Base-by-base conservation (phyloP, 345 rosid species). In the rapeseed (Brassica napus) region DNA sequence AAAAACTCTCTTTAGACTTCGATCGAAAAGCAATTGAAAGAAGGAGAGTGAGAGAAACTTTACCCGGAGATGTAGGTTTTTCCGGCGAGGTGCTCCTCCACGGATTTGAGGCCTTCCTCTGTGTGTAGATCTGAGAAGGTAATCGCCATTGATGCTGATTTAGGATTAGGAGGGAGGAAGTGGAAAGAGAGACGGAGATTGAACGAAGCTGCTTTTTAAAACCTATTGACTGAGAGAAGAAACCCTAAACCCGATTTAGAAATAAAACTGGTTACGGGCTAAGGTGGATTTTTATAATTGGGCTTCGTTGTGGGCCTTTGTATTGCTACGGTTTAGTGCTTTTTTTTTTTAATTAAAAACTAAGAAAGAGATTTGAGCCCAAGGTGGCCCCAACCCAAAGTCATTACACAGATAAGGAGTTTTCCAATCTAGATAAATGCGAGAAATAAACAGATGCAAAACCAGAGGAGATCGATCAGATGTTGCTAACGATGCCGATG, bases 101-200 rank as follows among this genome's bases (percentile, higher is more conserved):
- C 92, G 44, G 95, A 68, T 80, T 91, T 91, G 76, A 94, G 84
- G 57, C 98, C 98, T 2, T 89, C 67, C 14, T 91, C 95, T 2
- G 95, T 86, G 89, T 89, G 91, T 69, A 94, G 94, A 89, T 94
- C 90, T 49, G 97, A 81, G 74, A 92, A 94, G 4, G 90, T 86
- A 81, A 89, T 37, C 8, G 97, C 97, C 98, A 94, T 94, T 83
- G 72, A 0, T 61, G 65, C 16, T 69, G 76, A 3, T 64, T 35
- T 6, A 18, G 37, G 1, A 21, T 24, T 12, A 52, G 23, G 73
- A 15, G 47, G 44, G 44, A 63, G 23, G 10, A 1, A 15, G 6
- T 55, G 1, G 57, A n/a, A 4, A 5, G 37, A 72, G 68, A 37
- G 59, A 61, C 8, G 34, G 62, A 49, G 61, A 52, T 7, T 12